A percentile compares a stretch with the other conserved stretches of the same genome.
These are phyloP conservation scores for Lignosus rhinocerotis DNA, from an alignment of 1,284 basidiomycete genomes.

Conservation along the genomic window DNA sequence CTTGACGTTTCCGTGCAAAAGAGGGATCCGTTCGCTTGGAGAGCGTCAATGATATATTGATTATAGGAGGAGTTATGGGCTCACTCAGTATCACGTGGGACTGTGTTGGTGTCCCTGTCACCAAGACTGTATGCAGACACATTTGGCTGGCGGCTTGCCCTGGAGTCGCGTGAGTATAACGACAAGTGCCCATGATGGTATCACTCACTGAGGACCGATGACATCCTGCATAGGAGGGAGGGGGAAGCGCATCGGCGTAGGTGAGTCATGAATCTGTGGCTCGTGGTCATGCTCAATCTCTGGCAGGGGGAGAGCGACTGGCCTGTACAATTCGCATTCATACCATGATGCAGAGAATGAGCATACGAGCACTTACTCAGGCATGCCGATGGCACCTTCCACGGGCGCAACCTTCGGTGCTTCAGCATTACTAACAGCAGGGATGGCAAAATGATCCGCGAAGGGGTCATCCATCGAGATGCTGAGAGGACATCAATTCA, in stretches of 20 bases:
- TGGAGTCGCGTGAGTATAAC: not conserved
- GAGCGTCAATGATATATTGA: not conserved
- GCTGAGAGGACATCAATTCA: constrained; percentile 23
- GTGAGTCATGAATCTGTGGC: constrained; percentile 14
- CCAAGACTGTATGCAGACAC: constrained; percentile 33
- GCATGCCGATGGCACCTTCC: constrained; percentile 24
- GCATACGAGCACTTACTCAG: constrained; percentile 19
- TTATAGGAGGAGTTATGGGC: constrained; percentile 8
- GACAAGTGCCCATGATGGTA: not conserved
- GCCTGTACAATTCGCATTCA: constrained; percentile 1
- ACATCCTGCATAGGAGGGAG: constrained; percentile 41
- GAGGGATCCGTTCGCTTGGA: constrained; percentile 40
- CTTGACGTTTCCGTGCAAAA: constrained; percentile 29
- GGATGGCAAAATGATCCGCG: constrained; percentile 24
- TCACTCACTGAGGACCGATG: constrained; percentile 34
- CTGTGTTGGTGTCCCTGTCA: constrained; percentile 23
- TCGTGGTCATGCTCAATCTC: not conserved
- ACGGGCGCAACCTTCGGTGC: constrained; percentile 25
- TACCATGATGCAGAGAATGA: not conserved
- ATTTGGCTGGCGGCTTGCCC: constrained; percentile 21
- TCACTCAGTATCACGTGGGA: constrained; percentile 30
- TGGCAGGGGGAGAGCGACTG: constrained; percentile 8
- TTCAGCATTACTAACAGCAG: constrained; percentile 14
- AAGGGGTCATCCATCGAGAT: constrained; percentile 43
- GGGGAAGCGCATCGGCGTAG: constrained; percentile 32